Percentiles rank a stretch among this genome's conserved stretches.
Conservation (phyloP, 495 filamentous ascomycete species). For the Xylaria intraflava region DNA sequence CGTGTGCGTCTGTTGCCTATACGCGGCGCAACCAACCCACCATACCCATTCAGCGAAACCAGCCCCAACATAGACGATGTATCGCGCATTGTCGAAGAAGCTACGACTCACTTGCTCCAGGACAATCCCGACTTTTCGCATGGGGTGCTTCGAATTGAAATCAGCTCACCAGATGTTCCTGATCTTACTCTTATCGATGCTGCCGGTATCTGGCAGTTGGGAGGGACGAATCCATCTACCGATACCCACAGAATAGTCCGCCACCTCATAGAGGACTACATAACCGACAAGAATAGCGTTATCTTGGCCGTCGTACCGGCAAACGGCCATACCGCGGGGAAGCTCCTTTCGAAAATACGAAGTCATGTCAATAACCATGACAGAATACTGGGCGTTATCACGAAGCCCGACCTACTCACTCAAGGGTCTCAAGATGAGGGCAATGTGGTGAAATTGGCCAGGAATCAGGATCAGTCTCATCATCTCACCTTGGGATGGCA, state of each 20-base stretch:
- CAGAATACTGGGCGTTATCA: slow-evolving; percentile 55
- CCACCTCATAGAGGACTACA: slow-evolving; percentile 51
- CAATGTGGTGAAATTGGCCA: slow-evolving; percentile 40
- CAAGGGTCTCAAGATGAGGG: slow-evolving; percentile 34
- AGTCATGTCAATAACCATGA: slow-evolving; percentile 37
- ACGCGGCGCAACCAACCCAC: slow-evolving; percentile 18
- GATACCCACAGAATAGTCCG: slow-evolving; percentile 43
- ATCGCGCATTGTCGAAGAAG: slow-evolving; percentile 37
- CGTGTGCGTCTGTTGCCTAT: slow-evolving; percentile 24
- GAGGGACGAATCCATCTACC: slow-evolving; percentile 35
- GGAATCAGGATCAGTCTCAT: slow-evolving; percentile 45
- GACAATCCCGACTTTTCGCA: slow-evolving; percentile 40
- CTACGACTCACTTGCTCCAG: slow-evolving; percentile 32
- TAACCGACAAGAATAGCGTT: slow-evolving; percentile 48
- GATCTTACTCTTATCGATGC: slow-evolving; percentile 64
- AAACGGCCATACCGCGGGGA: slow-evolving; percentile 45
- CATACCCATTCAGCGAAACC: slow-evolving; percentile 23
- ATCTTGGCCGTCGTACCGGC: slow-evolving; percentile 54
- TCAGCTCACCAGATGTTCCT: slow-evolving; percentile 50
- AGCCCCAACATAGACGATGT: slow-evolving; percentile 32
- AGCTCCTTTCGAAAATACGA: slow-evolving; percentile 37
- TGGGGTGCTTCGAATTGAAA: slow-evolving; percentile 59
- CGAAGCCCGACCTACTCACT: slow-evolving; percentile 46
- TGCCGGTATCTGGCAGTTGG: slow-evolving; percentile 51
- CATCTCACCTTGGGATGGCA: slow-evolving; percentile 59